Evolutionary conservation across 306 rosid genomes (phyloP), one percentile per base, ranked within the genome.

Genomic region (Cucurbita argyrosperma): DNA sequence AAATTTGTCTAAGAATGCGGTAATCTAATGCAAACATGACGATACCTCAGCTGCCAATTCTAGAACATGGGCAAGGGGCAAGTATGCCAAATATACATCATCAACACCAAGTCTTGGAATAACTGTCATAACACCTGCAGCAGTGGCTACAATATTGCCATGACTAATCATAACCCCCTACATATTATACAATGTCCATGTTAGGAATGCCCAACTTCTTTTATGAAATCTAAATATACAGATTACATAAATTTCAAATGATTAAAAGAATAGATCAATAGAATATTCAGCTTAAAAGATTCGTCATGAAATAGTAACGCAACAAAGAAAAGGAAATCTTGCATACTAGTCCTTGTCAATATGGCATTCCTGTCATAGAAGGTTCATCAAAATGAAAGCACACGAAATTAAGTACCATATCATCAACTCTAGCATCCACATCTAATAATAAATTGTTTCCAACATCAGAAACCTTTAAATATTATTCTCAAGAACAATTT

Each of bases 141-240:
- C 69, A 60, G 92, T 93, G 65, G 98, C 97, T 83, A 93, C 87
- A 11, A 90, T 83, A 76, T 93, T 93, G 39, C 97, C 96, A 51
- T 90, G 97, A 68, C 92, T 90, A 82, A 93, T 85, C 98, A 90
- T 93, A 70, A 93, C 98, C 77, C 97, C 98, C 97, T 92, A 72
- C 45, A 82, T 63, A 72, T 76, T 55, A 81, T 74, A 68, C 65
- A 66, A 50, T 19, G 79, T 38, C 80, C 0, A 15, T 23, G 39
- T 74, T 47, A 74, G 18, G 46, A 55, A 45, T 54, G 11, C 60
- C 6, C 23, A 30, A 26, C 49, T 59, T 60, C 66, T 30, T 39
- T 39, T 38, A 62, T 65, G 53, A 65, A 18, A 65, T 43, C 14
- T n/a, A 10, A 8, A 42, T 10, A 60, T 5, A 64, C 7, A n/a